A percentile compares a stretch with the other conserved stretches of the same genome.
Evolutionary conservation across 2,329 filamentous ascomycete genomes (phyloP).

Genomic region (Drechmeria coniospora): DNA sequence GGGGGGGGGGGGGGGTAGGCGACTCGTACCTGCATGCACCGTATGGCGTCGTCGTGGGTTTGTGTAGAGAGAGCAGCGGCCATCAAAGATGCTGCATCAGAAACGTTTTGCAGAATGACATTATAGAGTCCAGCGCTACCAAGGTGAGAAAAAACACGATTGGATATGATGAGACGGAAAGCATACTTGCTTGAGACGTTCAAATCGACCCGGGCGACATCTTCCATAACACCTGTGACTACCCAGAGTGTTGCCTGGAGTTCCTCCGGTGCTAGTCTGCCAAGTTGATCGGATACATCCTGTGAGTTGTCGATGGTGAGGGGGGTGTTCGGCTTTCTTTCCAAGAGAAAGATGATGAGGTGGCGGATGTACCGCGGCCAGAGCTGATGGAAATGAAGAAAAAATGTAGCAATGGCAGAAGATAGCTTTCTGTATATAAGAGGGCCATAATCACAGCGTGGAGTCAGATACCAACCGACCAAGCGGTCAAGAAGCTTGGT

Average conservation of each 20-base stretch:
- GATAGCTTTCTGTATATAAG: slow-evolving; percentile 61
- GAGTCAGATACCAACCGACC: slow-evolving; percentile 44
- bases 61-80: slow-evolving; percentile 18
- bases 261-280: slow-evolving; percentile 28
- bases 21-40: slow-evolving; percentile 39
- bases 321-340: slow-evolving; percentile 9
- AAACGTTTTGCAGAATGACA: slow-evolving; percentile 22
- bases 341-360: slow-evolving; percentile 37
- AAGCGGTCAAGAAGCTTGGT: slow-evolving; percentile 44
- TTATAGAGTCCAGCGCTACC: slow-evolving; percentile 22
- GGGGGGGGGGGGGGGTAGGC: too few relatives aligned
- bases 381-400: slow-evolving; percentile 50
- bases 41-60: slow-evolving; percentile 39
- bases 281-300: slow-evolving; percentile 29
- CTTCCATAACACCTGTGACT: slow-evolving; percentile 21
- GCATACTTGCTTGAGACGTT: slow-evolving; percentile 41
- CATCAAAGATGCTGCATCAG: slow-evolving; percentile 25
- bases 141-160: slow-evolving; percentile 1
- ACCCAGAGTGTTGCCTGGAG: slow-evolving; percentile 51
- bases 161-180: not conserved
- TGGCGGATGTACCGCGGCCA: slow-evolving; percentile 54
- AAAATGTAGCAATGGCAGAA: slow-evolving; percentile 62
- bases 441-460: slow-evolving; percentile 33
- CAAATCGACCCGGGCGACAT: slow-evolving; percentile 42
- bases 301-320: slow-evolving; percentile 13